phyloP scores from a whole-genome alignment of 192 early-diverging fungal genomes.

The Irineochytrium annulatum region DNA sequence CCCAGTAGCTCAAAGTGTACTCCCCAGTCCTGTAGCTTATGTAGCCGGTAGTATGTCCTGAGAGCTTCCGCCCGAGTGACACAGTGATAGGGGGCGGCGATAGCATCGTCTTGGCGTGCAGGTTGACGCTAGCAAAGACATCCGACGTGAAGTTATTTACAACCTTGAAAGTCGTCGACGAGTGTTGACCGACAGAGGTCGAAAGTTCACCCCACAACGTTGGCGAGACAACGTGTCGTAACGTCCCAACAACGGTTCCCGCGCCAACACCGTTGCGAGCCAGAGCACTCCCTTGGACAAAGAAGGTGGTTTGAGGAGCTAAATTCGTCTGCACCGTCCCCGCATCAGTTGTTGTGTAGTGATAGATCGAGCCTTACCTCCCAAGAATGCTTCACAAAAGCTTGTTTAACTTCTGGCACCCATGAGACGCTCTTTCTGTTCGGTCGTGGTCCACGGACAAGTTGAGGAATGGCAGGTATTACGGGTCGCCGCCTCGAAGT shows the following conservation, averaged over 20 bases:
- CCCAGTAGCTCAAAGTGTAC: conserved; percentile 66
- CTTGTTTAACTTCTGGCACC: conserved; percentile 36
- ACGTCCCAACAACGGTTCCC: conserved; percentile 72
- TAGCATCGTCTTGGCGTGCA: conserved; percentile 46
- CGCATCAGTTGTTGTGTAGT: no score
- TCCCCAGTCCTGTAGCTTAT: conserved; percentile 76
- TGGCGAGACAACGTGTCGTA: conserved; percentile 72
- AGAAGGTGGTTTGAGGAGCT: conserved; percentile 27
- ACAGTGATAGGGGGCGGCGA: conserved; percentile 65
- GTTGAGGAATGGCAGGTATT: conserved; percentile 3
- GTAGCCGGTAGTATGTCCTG: conserved; percentile 59
- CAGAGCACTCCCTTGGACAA: conserved; percentile 38
- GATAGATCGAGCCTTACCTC: conserved; percentile 45
- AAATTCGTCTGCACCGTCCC: conserved; percentile 33
- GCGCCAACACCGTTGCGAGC: conserved; percentile 66
- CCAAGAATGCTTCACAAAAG: conserved; percentile 53
- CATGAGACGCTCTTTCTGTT: conserved; percentile 8
- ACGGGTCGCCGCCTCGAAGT: background rate
- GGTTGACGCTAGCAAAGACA: conserved; percentile 61
- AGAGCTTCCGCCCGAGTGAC: conserved; percentile 63
- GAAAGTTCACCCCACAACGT: conserved; percentile 63
- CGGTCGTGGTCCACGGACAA: background rate
- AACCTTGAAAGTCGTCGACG: conserved; percentile 49
- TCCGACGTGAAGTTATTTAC: conserved; percentile 59
- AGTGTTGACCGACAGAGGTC: conserved; percentile 52